Base-by-base conservation (phyloP, 805 yeast species). In the Diddensiella santjacobensis region DNA sequence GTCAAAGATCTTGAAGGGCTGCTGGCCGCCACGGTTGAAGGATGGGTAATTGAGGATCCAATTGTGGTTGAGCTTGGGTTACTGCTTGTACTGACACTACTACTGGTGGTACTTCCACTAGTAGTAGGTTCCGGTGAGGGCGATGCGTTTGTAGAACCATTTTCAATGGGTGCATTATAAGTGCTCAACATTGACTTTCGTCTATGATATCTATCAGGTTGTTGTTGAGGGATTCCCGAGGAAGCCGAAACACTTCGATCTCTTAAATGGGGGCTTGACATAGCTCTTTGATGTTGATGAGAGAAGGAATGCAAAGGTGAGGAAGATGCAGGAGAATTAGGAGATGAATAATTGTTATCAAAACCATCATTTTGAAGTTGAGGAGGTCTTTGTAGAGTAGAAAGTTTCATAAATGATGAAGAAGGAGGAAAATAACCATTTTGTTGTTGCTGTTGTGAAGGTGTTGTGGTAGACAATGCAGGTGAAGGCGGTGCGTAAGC, bases 151-250 rank as follows among this genome's bases (percentile, higher is more conserved):
- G 31, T 8, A 26, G 44, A 13, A 26, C 31, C 13, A 26, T 8
- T 26, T 13, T 26, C 31, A 26, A 26, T 26, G 31, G 31, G 31
- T 8, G 31, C 31, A 26, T 26, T 26, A 13, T 26, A 26, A 13
- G 31, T 26, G 31, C 31, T 24, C 15, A 37, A 40, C 23, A 43
- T 42, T 17, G 52, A 44, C 41, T 41, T 50, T 35, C 59, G 45
- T 20, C 59, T 47, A 26, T 54, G 58, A 40, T 56, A 56, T 33
- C 59, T 20, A 35, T 50, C 59, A 6, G 59, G 59, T 43, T 49
- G 52, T 10, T 26, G 48, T 22, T 35, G 17, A 3, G 41, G 10
- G 15, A 15, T 11, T 17, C 22, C 18, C 15, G 47, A 43, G 8
- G 44, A 26, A 6, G 47, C 18, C 13, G 47, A 33, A 10, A 40